These are phyloP conservation scores for Zygoascus tannicola DNA, from an alignment of 805 yeast species.

Conservation along the genomic window DNA sequence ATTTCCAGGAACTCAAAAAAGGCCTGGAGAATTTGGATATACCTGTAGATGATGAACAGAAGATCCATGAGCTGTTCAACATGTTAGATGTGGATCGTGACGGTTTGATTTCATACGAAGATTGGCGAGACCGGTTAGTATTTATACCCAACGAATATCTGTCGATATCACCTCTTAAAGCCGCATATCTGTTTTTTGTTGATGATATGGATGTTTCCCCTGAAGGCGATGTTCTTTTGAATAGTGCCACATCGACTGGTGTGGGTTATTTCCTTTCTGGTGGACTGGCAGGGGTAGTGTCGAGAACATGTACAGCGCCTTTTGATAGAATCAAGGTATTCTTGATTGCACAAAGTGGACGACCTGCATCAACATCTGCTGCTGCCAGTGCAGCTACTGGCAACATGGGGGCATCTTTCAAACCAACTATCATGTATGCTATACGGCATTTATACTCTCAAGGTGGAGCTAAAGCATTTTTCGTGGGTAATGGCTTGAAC, in stretches of 20 bases:
- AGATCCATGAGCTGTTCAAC: slow-evolving; percentile 47
- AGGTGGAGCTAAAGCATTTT: slow-evolving; percentile 82
- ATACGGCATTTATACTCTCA: slow-evolving; percentile 71
- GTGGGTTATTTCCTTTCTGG: slow-evolving; percentile 91
- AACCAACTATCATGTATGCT: slow-evolving; percentile 59
- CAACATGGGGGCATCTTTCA: too few species aligned
- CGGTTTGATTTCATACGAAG: slow-evolving; percentile 71
- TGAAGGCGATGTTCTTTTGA: slow-evolving; percentile 86
- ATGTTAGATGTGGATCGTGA: slow-evolving; percentile 46
- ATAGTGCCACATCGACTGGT: slow-evolving; percentile 70
- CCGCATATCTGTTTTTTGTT: slow-evolving; percentile 73
- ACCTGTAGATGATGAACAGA: slow-evolving; percentile 41
- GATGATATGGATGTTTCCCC: slow-evolving; percentile 77
- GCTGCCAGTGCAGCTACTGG: slow-evolving; percentile 22
- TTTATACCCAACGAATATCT: slow-evolving; percentile 61
- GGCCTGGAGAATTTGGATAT: slow-evolving; percentile 54
- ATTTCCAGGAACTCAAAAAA: slow-evolving; percentile 52
- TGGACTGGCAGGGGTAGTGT: slow-evolving; percentile 89
- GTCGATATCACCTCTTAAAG: slow-evolving; percentile 42
- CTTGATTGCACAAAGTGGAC: slow-evolving; percentile 71
- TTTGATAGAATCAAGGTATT: slow-evolving; percentile 92
- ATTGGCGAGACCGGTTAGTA: slow-evolving; percentile 73
- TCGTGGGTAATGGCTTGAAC: slow-evolving; percentile 92
- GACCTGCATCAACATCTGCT: slow-evolving; percentile 15
- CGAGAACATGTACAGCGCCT: slow-evolving; percentile 95